These are phyloP conservation scores for Areca catechu DNA, from an alignment of 176 grass and related monocot genomes.

Conservation along the genomic window DNA sequence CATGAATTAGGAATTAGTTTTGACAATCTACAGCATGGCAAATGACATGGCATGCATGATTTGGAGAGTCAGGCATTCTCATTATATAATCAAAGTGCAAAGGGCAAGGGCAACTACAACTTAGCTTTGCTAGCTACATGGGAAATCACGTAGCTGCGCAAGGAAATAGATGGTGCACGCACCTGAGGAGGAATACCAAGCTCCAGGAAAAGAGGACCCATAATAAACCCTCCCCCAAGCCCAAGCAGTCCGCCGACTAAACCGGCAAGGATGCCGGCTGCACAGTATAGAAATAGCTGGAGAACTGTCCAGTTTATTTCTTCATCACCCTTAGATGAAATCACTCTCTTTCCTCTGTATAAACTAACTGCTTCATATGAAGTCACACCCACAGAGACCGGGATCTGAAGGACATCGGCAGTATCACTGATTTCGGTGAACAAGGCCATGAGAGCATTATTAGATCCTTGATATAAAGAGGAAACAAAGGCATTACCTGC, in stretches of 20 bases:
- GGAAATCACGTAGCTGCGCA: no score
- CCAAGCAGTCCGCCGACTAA: constrained; percentile 30
- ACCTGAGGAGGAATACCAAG: constrained; percentile 37
- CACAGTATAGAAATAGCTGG: constrained; percentile 25
- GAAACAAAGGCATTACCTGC: background rate
- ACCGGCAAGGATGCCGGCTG: constrained; percentile 17
- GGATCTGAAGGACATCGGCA: background rate
- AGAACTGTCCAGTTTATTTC: constrained; percentile 13
- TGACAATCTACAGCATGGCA: no score
- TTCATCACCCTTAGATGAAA: constrained; percentile 3
- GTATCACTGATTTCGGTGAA: no score
- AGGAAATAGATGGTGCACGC: background rate
- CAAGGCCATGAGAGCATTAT: no score
- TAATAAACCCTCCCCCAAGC: constrained; percentile 35
- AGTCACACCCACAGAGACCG: constrained; percentile 5
- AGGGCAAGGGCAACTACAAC: no score
- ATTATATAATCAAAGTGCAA: no score
- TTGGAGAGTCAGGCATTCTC: no score
- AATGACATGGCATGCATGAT: no score
- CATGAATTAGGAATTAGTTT: no score
- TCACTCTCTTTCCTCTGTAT: constrained; percentile 13
- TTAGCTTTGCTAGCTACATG: no score
- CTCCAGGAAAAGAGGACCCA: constrained; percentile 37
- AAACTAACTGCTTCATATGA: constrained; percentile 14
- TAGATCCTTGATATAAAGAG: no score